Conservation (phyloP, 805 yeast genomes). For the Ogataea dorogensis region DNA sequence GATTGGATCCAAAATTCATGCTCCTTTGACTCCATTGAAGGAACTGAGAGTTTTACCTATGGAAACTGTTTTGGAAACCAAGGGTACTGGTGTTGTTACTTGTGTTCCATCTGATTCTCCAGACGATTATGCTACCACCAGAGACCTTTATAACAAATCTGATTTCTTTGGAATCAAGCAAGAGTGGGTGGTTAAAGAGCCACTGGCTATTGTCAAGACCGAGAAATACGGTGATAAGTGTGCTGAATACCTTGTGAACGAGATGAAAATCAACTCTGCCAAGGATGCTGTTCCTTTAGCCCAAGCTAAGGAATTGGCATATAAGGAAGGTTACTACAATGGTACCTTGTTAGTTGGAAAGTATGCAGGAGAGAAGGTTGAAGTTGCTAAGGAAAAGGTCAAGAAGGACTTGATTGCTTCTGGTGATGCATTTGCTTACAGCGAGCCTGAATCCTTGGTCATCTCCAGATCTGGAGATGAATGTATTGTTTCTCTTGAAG, state of each 20-base stretch:
- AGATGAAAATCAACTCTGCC: slow-evolving; percentile 90
- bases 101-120: slow-evolving; percentile 99
- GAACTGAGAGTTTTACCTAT: slow-evolving; percentile 87
- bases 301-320: slow-evolving; percentile 89
- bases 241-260: slow-evolving; percentile 82
- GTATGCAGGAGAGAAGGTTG: slow-evolving; percentile 87
- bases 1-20: slow-evolving; percentile 82
- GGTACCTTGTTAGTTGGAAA: slow-evolving; percentile 80
- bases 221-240: slow-evolving; percentile 84
- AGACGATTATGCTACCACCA: slow-evolving; percentile 87
- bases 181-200: slow-evolving; percentile 80
- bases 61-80: slow-evolving; percentile 92
- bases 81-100: slow-evolving; percentile 99
- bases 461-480: slow-evolving; percentile 95
- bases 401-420: slow-evolving; percentile 74
- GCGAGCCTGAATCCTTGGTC: slow-evolving; percentile 90
- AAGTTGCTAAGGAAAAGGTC: slow-evolving; percentile 83
- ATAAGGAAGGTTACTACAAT: slow-evolving; percentile 94
- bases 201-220: slow-evolving; percentile 72
- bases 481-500: slow-evolving; percentile 95
- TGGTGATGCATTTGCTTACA: slow-evolving; percentile 83
- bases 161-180: slow-evolving; percentile 82
- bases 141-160: slow-evolving; percentile 83
- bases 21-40: slow-evolving; percentile 73
- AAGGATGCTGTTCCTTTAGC: slow-evolving; percentile 86